A percentile compares a stretch with the other conserved stretches of the same genome.
Conservation (phyloP, 768 basidiomycete genomes). For the Jaapia argillacea region DNA sequence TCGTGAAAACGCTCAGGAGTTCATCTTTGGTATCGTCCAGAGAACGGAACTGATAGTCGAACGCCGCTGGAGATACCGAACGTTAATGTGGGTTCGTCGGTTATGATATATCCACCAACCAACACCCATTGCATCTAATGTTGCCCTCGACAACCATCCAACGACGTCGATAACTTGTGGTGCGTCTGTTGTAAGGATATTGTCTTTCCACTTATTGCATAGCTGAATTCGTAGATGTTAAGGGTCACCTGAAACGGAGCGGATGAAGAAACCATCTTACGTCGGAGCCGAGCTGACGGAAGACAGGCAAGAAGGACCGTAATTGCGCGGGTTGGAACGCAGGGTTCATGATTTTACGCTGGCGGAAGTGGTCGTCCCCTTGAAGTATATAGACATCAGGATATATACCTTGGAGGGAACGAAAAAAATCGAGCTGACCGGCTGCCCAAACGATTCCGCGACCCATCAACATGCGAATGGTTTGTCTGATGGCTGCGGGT, state of each 20-base stretch:
- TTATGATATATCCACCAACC: slow-evolving; percentile 7
- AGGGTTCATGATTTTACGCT: slow-evolving; percentile 19
- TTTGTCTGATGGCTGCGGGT: background rate
- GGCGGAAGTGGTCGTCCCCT: slow-evolving; percentile 17
- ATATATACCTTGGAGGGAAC: background rate
- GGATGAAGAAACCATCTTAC: background rate
- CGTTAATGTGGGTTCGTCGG: background rate
- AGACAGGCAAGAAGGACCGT: background rate
- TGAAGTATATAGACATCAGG: background rate
- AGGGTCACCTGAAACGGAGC: background rate
- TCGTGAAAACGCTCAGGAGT: slow-evolving; percentile 9
- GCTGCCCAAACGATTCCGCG: background rate
- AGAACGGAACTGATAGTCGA: slow-evolving; percentile 15
- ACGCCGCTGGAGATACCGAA: slow-evolving; percentile 11
- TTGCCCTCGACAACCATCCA: slow-evolving; percentile 13
- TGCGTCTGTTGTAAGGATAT: slow-evolving; percentile 6
- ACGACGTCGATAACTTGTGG: slow-evolving; percentile 11
- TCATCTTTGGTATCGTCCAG: slow-evolving; percentile 9
- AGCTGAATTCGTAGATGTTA: slow-evolving; percentile 9
- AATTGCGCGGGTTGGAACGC: slow-evolving; percentile 18
- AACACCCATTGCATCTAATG: slow-evolving; percentile 20
- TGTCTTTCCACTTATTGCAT: slow-evolving; percentile 14
- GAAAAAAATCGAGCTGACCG: background rate
- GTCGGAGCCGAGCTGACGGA: too few relatives aligned
- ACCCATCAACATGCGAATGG: background rate